Base-by-base conservation (phyloP, 1,284 basidiomycete species). In the Sporisorium graminicola region DNA sequence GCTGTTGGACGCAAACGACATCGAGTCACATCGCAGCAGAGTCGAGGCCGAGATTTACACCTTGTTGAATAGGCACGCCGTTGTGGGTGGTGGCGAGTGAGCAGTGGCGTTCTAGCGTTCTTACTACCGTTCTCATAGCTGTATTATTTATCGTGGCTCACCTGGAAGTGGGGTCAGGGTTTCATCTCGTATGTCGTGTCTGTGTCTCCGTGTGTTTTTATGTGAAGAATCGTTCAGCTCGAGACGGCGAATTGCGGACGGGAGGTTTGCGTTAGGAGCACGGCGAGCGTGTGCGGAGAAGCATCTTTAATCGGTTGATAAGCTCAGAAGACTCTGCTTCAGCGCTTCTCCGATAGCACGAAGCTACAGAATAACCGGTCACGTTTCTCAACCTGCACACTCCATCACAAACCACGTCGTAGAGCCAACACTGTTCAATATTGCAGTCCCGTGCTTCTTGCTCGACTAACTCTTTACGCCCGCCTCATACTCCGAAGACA, bases 1-100 rank as follows among this genome's bases (percentile, higher is more conserved):
- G 5, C 18, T 62, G 16, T 20, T 73, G 13, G 70, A 70, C 33
- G 65, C 52, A 5, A 58, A 65, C 60, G 72, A 66, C 24, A 58
- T 68, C n/a, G 65, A 76, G 57, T n/a, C 27, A 13, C 68, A 75
- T 16, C 16, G 72, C 6, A 65, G 47, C 54, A 26, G 72, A 8
- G 78, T 80, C 16, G 78, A 80, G 47, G 74, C 74, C 4, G 78
- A 80, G 62, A 80, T 79, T 24, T 79, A 77, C 49, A 74, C 74
- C 3, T 35, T 79, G 42, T 43, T 79, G 33, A 72, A 72, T 31
- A 55, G 61, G 18, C 62, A 68, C 26, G 64, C 64, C 18, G 24
- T 71, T 18, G 29, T 65, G 46, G 42, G 14, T 13, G 55, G 33
- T 18, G 43, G 22, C 1, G 55, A 47, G 54, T 33, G 50, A 37